These are phyloP conservation scores for Cercospora janseana DNA, from an alignment of 2,329 filamentous ascomycete genomes.

Conservation along the genomic window DNA sequence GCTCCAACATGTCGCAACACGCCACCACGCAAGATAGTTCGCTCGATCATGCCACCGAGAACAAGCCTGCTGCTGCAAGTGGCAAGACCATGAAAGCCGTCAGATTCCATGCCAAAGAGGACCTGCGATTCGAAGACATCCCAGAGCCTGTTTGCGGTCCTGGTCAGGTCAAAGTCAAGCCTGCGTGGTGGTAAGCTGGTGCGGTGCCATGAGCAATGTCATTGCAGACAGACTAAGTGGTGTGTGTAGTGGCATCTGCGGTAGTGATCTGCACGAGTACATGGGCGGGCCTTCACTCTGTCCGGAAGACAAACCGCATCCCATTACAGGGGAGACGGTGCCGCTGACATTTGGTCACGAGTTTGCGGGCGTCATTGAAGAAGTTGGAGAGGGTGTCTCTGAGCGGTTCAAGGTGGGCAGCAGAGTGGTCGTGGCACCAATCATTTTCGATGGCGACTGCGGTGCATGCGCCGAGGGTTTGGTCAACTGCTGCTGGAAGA, in stretches of 20 bases:
- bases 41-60: slow-evolving; percentile 13
- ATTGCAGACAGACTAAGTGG: not conserved
- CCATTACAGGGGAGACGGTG: slow-evolving; percentile 53
- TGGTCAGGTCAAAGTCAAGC: slow-evolving; percentile 40
- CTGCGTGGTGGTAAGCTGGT: slow-evolving; percentile 39
- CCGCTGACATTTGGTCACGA: slow-evolving; percentile 56
- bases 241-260: slow-evolving; percentile 21
- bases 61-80: slow-evolving; percentile 13
- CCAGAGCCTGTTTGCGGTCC: slow-evolving; percentile 36
- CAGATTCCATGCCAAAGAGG: slow-evolving; percentile 41
- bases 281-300: slow-evolving; percentile 42
- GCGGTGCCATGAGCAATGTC: not conserved
- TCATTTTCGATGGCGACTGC: slow-evolving; percentile 56
- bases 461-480: slow-evolving; percentile 52
- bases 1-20: slow-evolving; percentile 14
- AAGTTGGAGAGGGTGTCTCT: slow-evolving; percentile 51
- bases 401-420: slow-evolving; percentile 49
- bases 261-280: slow-evolving; percentile 38
- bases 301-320: slow-evolving; percentile 52
- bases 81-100: slow-evolving; percentile 37
- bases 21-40: slow-evolving; percentile 18
- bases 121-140: slow-evolving; percentile 38
- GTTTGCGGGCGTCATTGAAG: slow-evolving; percentile 53
- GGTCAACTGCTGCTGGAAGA: slow-evolving; percentile 56
- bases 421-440: slow-evolving; percentile 47